Percentiles rank a stretch among this genome's conserved stretches.
Evolutionary conservation across 2,329 filamentous ascomycete species (phyloP).

Genomic region (Waltergamsia citrina): DNA sequence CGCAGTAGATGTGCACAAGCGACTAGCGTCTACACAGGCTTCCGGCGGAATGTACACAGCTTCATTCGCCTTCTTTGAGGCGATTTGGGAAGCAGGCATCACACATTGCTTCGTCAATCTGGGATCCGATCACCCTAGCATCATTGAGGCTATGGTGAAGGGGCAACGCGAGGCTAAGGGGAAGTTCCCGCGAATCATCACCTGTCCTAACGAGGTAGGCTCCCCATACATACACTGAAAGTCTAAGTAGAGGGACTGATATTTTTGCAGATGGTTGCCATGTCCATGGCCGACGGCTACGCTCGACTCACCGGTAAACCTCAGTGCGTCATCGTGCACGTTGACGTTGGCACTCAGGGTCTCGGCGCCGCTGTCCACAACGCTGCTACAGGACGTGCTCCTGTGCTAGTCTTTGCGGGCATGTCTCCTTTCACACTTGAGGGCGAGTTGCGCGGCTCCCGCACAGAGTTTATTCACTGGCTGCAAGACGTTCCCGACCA

Average conservation of each 20-base stretch:
- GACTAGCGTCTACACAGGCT: background rate
- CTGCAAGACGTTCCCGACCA: conserved; percentile 72
- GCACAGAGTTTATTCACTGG: conserved; percentile 75
- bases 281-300: conserved; percentile 71
- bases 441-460: conserved; percentile 60
- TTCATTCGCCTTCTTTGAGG: conserved; percentile 70
- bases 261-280: conserved; percentile 55
- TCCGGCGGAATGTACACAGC: conserved; percentile 48
- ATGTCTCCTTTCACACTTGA: conserved; percentile 64
- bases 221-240: background rate
- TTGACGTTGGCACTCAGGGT: conserved; percentile 69
- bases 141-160: conserved; percentile 73
- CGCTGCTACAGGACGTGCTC: conserved; percentile 58
- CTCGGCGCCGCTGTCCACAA: conserved; percentile 68
- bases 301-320: conserved; percentile 58
- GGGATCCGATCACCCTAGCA: conserved; percentile 63
- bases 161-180: conserved; percentile 57
- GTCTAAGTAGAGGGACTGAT: background rate
- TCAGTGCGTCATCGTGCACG: conserved; percentile 66
- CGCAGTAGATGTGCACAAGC: background rate
- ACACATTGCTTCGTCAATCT: conserved; percentile 52
- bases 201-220: conserved; percentile 69
- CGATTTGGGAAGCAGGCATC: conserved; percentile 56
- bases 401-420: conserved; percentile 67
- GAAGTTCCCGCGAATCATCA: conserved; percentile 66